phyloP scores from a whole-genome alignment of 108 stramenopile species.

The Seminavis robusta region DNA sequence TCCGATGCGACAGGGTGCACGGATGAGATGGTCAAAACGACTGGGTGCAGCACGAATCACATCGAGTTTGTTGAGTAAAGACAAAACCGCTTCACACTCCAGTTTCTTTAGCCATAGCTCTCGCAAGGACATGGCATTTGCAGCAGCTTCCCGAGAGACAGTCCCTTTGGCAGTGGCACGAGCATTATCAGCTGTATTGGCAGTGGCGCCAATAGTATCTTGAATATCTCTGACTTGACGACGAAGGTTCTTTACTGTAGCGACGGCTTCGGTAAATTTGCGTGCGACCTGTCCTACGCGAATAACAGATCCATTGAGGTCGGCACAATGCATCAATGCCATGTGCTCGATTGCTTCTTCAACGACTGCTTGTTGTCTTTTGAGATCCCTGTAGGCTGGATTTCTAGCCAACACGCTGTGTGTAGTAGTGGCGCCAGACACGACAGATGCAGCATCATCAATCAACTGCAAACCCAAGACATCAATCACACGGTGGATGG shows the following conservation, averaged over 20 bases:
- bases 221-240: slow-evolving; percentile 79
- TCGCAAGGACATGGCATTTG: slow-evolving; percentile 66
- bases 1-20: slow-evolving; percentile 64
- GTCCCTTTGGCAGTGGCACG: slow-evolving; percentile 4
- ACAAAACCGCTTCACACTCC: slow-evolving; percentile 77
- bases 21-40: slow-evolving; percentile 59
- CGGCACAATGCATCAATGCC: slow-evolving; percentile 75
- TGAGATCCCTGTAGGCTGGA: slow-evolving; percentile 49
- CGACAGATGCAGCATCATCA: slow-evolving; percentile 13
- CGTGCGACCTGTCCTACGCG: slow-evolving; percentile 77
- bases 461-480: slow-evolving; percentile 68
- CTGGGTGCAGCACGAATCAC: slow-evolving; percentile 77
- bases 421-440: not conserved
- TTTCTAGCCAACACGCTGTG: slow-evolving; percentile 28
- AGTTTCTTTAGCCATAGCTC: slow-evolving; percentile 89
- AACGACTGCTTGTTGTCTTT: slow-evolving; percentile 53
- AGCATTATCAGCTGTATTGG: slow-evolving; percentile 10
- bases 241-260: slow-evolving; percentile 57
- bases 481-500: slow-evolving; percentile 78
- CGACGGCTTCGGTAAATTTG: slow-evolving; percentile 74
- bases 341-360: slow-evolving; percentile 85
- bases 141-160: slow-evolving; percentile 17
- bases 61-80: slow-evolving; percentile 71
- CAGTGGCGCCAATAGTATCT: slow-evolving; percentile 53
- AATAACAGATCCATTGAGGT: slow-evolving; percentile 77